Evolutionary conservation across 2,329 filamentous ascomycete genomes (phyloP), one percentile per base, ranked within the genome.

Genomic region (Curvularia spicifera): DNA sequence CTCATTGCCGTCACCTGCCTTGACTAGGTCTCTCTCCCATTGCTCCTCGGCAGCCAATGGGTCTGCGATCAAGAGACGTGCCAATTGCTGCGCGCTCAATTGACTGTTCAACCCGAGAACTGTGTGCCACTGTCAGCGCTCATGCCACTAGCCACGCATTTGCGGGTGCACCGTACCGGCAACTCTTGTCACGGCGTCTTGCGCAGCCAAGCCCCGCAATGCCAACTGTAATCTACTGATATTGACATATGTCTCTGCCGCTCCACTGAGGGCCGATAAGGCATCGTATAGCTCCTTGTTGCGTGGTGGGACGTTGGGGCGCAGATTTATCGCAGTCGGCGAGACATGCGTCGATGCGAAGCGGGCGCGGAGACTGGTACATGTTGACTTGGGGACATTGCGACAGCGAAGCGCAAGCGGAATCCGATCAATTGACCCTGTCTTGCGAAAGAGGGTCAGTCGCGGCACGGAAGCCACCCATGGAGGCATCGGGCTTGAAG

Each of bases 161-260:
- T 39, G 20, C 60, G 66, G 15, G 13, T 73, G 42, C n/a, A 71
- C 72, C 48, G 71, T 72, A 81, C 85, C 79, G 45, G 85, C 86
- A 66, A 89, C 76, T 49, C 86, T 77, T 44, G 85, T 80, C 9
- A 85, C 78, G 2, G 84, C 81, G 60, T 79, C 76, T 46, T 82
- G 78, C 24, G 79, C 81, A 68, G 86, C 85, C 61, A 89, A 71
- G 22, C 89, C 87, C 62, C 86, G 83, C 22, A 91, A 78, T 12
- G 90, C 90, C 66, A 94, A 83, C 74, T 91, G 88, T 45, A 93
- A 73, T 54, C 89, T 83, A 29, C 89, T 86, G n/a, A 89, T 82
- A 69, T 89, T 89, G 52, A 90, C 82, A 66, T 87, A 83, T 57
- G 82, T 84, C 24, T 85, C 82, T 1, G 87, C 86, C 48, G 85